These are phyloP conservation scores for Penicillium sp. DNA, from an alignment of 2,329 filamentous ascomycete species.

Conservation along the genomic window DNA sequence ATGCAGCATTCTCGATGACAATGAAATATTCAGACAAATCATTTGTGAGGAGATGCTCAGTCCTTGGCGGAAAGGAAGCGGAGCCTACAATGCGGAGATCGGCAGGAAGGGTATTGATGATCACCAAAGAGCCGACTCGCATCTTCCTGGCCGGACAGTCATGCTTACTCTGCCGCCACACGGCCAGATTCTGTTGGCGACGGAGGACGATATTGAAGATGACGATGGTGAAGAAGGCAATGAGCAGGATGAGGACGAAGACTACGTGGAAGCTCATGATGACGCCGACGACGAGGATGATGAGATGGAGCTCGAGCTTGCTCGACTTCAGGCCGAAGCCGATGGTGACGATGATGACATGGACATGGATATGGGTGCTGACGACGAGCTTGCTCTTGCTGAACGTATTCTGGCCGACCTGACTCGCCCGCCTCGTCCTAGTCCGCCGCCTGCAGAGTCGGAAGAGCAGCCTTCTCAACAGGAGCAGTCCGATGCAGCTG, in stretches of 20 bases:
- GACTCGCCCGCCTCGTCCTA: conserved; percentile 59
- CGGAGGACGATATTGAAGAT: conserved; percentile 46
- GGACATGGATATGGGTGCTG: conserved; percentile 53
- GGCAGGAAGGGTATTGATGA: conserved; percentile 78
- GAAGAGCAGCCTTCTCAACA: conserved; percentile 29
- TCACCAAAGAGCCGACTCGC: conserved; percentile 61
- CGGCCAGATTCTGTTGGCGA: conserved; percentile 39
- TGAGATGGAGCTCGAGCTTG: conserved; percentile 32
- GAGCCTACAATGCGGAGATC: conserved; percentile 71
- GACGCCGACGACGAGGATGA: conserved; percentile 46
- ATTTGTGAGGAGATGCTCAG: conserved; percentile 90
- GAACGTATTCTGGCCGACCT: conserved; percentile 76
- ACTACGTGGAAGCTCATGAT: conserved; percentile 49
- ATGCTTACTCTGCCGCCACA: conserved; percentile 41
- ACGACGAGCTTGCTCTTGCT: conserved; percentile 67
- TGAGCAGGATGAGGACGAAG: conserved; percentile 41
- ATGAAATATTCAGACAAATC: conserved; percentile 69
- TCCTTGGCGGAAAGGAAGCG: conserved; percentile 81
- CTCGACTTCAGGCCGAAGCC: conserved; percentile 37
- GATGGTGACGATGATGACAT: conserved; percentile 46
- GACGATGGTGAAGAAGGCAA: conserved; percentile 28
- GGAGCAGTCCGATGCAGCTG: conserved; percentile 15
- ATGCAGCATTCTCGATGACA: conserved; percentile 76
- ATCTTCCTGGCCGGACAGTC: conserved; percentile 35
- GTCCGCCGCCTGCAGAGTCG: conserved; percentile 27